A percentile compares a stretch with the other conserved stretches of the same genome.
These are phyloP conservation scores for Drechslera avenae DNA, from an alignment of 2,329 filamentous ascomycete species.

Conservation along the genomic window DNA sequence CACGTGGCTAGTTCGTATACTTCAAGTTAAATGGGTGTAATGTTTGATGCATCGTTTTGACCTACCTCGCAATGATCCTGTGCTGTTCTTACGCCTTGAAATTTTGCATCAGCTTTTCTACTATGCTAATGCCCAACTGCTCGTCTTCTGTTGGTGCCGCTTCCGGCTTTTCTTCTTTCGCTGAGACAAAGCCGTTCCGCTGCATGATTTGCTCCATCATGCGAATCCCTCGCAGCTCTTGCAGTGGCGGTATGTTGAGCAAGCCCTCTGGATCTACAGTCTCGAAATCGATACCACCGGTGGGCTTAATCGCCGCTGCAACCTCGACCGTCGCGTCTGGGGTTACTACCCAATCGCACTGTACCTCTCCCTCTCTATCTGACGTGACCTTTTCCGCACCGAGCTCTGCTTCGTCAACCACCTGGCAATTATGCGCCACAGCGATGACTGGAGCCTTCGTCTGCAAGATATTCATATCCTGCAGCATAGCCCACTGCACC, in stretches of 20 bases:
- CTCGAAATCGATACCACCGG: conserved; percentile 48
- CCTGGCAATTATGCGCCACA: conserved; percentile 52
- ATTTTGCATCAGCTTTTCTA: conserved; percentile 41
- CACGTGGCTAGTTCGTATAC: background rate
- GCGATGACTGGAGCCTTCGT: conserved; percentile 37
- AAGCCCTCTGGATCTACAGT: conserved; percentile 45
- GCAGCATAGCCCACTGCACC: conserved; percentile 52
- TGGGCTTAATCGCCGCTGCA: conserved; percentile 40
- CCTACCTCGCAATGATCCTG: conserved; percentile 5
- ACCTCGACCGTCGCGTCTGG: conserved; percentile 41
- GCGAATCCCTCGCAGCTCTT: conserved; percentile 45
- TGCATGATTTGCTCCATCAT: conserved; percentile 45
- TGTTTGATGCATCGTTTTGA: too few species aligned
- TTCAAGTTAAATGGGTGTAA: too few species aligned
- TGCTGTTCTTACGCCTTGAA: conserved; percentile 20
- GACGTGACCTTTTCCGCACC: conserved; percentile 29
- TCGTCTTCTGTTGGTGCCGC: conserved; percentile 31
- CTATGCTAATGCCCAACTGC: conserved; percentile 40
- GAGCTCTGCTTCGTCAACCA: conserved; percentile 41
- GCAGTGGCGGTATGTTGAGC: conserved; percentile 46
- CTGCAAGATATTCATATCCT: conserved; percentile 39
- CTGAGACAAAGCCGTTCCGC: conserved; percentile 16
- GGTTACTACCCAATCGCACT: conserved; percentile 51
- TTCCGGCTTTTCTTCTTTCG: conserved; percentile 11
- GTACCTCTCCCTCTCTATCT: conserved; percentile 48